Base-by-base conservation (phyloP, 768 basidiomycete species). In the Phallus indusiatus region DNA sequence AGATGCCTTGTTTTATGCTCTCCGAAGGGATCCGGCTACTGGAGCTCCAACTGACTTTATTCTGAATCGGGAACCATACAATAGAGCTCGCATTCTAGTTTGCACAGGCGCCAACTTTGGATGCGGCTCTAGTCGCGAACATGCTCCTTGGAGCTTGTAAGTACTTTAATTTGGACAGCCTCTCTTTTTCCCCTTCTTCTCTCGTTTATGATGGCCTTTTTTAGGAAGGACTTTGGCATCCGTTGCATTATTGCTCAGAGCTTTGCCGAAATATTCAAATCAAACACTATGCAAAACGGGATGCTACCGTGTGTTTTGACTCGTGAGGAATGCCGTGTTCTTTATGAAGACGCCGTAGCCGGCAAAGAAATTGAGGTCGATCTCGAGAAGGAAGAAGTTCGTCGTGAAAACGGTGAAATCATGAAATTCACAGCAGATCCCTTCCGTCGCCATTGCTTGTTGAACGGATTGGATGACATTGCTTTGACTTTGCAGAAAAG, bases 381-480 rank as follows among this genome's bases (percentile, higher is more conserved):
- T 69, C 79, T 95, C 18, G 87, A 90, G 70, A 86, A 84, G 66
- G 76, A 86, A 70, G 85, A 89, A 72, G 80, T 94, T 61, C 78
- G 86, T 60, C 68, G 75, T 48, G 68, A 73, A 10, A 73, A 72
- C 53, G 85, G 90, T 55, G 66, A 74, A 71, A 70, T 86, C 20
- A 84, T 96, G 62, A 59, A 78, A 47, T 99, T 99, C 75, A 77
- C 78, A 37, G 83, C 85, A 52, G 96, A 99, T 72, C 74, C 86
- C 0, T 99, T 98, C 87, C 80, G 94, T 62, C 78, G 91, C 57
- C 90, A 95, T 68, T 94, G 96, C 70, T 74, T 99, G 70, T 70
- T 99, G 73, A 94, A 99, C 67, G 96, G 96, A 34, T 75, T 98
- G 63, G 96, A 99, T 70, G 96, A 97, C 67, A 95, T 99, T 62